Evolutionary conservation across 331 rosid genomes (phyloP).

Genomic region (Acacia concinna): DNA sequence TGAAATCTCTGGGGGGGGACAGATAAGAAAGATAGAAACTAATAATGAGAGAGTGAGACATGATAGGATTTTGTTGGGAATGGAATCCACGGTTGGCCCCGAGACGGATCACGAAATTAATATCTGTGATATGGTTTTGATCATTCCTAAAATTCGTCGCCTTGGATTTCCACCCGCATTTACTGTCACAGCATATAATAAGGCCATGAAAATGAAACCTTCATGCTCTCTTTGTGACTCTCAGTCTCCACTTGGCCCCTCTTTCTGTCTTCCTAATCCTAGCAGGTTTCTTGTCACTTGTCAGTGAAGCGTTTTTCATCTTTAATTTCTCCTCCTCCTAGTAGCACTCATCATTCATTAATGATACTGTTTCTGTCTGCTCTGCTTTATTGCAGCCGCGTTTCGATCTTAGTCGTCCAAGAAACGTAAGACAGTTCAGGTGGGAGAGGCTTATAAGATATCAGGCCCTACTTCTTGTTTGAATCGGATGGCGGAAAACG

Average conservation of each 20-base stretch:
- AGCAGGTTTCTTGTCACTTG: not conserved
- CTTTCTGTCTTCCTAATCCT: not conserved
- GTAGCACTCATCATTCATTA: constrained; percentile 3
- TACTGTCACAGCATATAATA: constrained; percentile 30
- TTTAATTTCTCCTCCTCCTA: not conserved
- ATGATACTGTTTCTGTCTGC: constrained; percentile 12
- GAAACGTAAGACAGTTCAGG: not conserved
- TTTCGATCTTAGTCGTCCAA: not conserved
- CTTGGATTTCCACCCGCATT: constrained; percentile 33
- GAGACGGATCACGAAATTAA: constrained; percentile 61
- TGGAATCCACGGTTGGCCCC: constrained; percentile 48
- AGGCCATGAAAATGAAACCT: constrained; percentile 25
- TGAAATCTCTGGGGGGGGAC: constrained; percentile 36
- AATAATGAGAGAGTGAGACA: constrained; percentile 25
- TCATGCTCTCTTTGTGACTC: constrained; percentile 56
- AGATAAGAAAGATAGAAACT: constrained; percentile 20
- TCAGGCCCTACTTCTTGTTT: constrained; percentile 5
- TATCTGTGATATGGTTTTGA: constrained; percentile 46
- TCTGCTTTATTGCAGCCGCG: constrained; percentile 41
- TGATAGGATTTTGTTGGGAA: constrained; percentile 42
- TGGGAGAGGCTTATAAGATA: constrained; percentile 36
- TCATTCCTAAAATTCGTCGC: constrained; percentile 45
- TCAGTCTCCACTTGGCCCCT: constrained; percentile 22
- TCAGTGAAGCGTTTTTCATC: not conserved
- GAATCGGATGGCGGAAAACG: constrained; percentile 51